These are phyloP conservation scores for Neonectria ditissima DNA, from an alignment of 2,329 filamentous ascomycete species.

Conservation along the genomic window DNA sequence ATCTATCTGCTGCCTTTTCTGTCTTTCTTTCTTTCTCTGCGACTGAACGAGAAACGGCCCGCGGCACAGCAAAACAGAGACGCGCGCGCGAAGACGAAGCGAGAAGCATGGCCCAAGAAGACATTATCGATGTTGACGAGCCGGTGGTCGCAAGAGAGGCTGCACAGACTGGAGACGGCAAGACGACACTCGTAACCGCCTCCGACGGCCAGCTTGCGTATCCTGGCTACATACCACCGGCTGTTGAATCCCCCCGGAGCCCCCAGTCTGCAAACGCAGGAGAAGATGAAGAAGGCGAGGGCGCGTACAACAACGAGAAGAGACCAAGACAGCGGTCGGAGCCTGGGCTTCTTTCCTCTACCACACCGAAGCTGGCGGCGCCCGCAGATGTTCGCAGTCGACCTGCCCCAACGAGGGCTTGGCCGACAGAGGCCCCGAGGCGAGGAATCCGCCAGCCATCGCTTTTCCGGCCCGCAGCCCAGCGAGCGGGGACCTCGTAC, in stretches of 20 bases:
- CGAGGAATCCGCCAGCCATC: neutral
- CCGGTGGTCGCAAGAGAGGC: neutral
- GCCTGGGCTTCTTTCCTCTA: neutral
- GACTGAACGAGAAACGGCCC: neutral
- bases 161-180: neutral
- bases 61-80: neutral
- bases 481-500: conserved; percentile 35
- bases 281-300: neutral
- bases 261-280: neutral
- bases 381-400: neutral
- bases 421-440: conserved; percentile 7
- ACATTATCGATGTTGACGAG: neutral
- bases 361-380: neutral
- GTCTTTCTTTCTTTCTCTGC: too few relatives aligned
- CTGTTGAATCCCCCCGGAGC: conserved; percentile 4
- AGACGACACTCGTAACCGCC: neutral
- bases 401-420: conserved; percentile 2
- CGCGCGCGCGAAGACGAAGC: neutral
- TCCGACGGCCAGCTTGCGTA: conserved; percentile 18
- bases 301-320: neutral
- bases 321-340: neutral
- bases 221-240: conserved; percentile 11
- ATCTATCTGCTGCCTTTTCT: neutral
- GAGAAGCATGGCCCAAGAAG: neutral
- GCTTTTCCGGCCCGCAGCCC: conserved; percentile 6